Base-by-base conservation (phyloP, 2,329 filamentous ascomycete genomes). In the Xylariaceae sp. region DNA sequence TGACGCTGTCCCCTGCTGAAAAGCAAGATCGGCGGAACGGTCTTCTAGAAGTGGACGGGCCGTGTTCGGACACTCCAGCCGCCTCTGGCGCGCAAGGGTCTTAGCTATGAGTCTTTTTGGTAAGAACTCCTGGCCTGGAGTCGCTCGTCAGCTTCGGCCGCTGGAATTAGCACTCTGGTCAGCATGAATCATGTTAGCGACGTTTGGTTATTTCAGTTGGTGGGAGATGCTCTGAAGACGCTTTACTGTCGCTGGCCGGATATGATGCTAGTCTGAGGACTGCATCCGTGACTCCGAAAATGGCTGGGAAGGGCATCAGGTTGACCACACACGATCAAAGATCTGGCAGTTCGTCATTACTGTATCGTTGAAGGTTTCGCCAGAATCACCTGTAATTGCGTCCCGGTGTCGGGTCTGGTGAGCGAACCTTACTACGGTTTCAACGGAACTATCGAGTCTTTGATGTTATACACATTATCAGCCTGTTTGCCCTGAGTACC, bases 41-140 rank as follows among this genome's bases (percentile, higher is more conserved):
- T 63, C 61, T 53, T 63, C 63, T 57, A 63, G 63, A 60, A 77
- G 74, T 73, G 69, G 79, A 84, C 68, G 74, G 74, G 66, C 62
- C 68, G 68, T 69, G 65, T 66, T 68, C 68, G 73, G 72, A 74
- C 73, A 77, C 69, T 81, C 80, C 81, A 86, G 82, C 79, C 80
- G 77, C 75, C 69, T 53, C 56, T 60, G 59, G 77, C 70, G 77
- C 73, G 75, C 84, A 79, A 76, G 74, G 78, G 75, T 70, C 72
- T 75, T 75, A 76, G 77, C 86, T 83, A 90, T 90, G 87, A 89
- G 87, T 83, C 80, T 67, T 76, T 80, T 75, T 69, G 86, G 81
- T 87, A 87, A 90, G 87, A 88, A 75, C 81, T 81, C 87, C 81
- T 79, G 73, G 75, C 56, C 76, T 70, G 84, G 83, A 81, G 82